A percentile compares a stretch with the other conserved stretches of the same genome.
phyloP scores from a whole-genome alignment of 1,139 yeast genomes.

The Taphrina pruni region DNA sequence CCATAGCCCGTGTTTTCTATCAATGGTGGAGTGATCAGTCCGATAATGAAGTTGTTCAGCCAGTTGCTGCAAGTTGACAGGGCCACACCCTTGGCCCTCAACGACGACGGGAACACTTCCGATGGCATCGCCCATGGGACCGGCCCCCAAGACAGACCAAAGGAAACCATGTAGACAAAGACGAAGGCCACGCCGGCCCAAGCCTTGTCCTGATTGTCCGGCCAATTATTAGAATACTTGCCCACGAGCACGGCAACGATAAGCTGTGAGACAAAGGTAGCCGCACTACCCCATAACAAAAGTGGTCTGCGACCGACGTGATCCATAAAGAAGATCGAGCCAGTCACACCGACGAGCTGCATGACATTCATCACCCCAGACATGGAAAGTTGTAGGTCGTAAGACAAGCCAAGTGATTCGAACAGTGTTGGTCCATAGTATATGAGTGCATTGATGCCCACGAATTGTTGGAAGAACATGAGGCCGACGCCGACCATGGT shows the following conservation, averaged over 20 bases:
- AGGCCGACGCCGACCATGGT: constrained; percentile 53
- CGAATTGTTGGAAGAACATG: constrained; percentile 69
- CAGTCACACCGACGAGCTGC: constrained; percentile 45
- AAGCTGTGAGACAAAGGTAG: constrained; percentile 69
- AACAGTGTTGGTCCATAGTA: constrained; percentile 74
- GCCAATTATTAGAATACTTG: constrained; percentile 32
- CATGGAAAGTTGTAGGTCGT: constrained; percentile 53
- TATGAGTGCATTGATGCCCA: constrained; percentile 71
- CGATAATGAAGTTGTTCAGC: constrained; percentile 46
- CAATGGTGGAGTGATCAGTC: constrained; percentile 40
- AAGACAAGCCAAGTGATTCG: constrained; percentile 57
- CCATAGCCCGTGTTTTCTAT: constrained; percentile 36
- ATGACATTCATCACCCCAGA: constrained; percentile 46
- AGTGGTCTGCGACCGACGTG: constrained; percentile 72
- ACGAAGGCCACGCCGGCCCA: constrained; percentile 40
- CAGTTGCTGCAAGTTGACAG: constrained; percentile 42
- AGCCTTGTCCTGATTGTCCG: constrained; percentile 31
- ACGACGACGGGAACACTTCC: constrained; percentile 39
- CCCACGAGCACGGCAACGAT: constrained; percentile 66
- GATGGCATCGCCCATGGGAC: constrained; percentile 43
- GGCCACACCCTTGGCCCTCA: constrained; percentile 44
- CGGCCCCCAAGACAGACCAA: constrained; percentile 40
- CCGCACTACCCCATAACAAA: constrained; percentile 65
- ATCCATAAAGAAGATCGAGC: constrained; percentile 59
- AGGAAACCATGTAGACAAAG: constrained; percentile 37